Evolutionary conservation across 345 rosid genomes (phyloP).

Genomic region (Brassica cretica): DNA sequence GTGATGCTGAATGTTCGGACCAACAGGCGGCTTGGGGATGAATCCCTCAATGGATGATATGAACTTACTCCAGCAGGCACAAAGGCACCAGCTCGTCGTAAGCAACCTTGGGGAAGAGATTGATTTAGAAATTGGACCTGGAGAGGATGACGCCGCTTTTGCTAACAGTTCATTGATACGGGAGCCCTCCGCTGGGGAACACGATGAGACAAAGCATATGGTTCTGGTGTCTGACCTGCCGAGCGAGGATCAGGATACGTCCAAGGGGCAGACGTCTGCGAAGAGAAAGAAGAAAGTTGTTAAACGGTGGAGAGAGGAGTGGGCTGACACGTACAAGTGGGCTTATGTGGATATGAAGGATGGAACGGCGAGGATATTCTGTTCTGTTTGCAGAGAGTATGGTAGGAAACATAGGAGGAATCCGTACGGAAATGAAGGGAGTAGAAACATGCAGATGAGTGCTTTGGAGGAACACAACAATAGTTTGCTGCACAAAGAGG

Average conservation of each 20-base stretch:
- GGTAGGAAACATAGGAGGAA: conserved; percentile 96
- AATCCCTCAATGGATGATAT: conserved; percentile 94
- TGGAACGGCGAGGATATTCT: conserved; percentile 95
- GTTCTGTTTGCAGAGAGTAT: conserved; percentile 94
- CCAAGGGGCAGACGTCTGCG: conserved; percentile 61
- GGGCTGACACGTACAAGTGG: conserved; percentile 99
- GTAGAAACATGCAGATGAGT: conserved; percentile 99
- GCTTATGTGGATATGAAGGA: conserved; percentile 97
- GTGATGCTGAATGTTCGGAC: conserved; percentile 96
- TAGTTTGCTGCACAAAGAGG: conserved; percentile 98
- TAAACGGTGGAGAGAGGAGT: conserved; percentile 99
- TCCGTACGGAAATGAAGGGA: conserved; percentile 98
- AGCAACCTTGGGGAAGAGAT: conserved; percentile 95
- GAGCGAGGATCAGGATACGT: conserved; percentile 67
- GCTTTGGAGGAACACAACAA: conserved; percentile 97
- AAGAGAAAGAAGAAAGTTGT: conserved; percentile 98
- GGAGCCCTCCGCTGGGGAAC: conserved; percentile 78
- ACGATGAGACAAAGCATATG: conserved; percentile 80
- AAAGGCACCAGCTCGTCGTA: conserved; percentile 89
- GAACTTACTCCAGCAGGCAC: conserved; percentile 95
- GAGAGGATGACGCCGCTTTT: conserved; percentile 86
- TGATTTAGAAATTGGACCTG: conserved; percentile 95
- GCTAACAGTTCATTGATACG: conserved; percentile 68
- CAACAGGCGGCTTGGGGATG: conserved; percentile 77
- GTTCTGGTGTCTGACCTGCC: conserved; percentile 67